Evolutionary conservation across 352 stramenopile species (phyloP).

Genomic region (Globisporangium cederbergense): DNA sequence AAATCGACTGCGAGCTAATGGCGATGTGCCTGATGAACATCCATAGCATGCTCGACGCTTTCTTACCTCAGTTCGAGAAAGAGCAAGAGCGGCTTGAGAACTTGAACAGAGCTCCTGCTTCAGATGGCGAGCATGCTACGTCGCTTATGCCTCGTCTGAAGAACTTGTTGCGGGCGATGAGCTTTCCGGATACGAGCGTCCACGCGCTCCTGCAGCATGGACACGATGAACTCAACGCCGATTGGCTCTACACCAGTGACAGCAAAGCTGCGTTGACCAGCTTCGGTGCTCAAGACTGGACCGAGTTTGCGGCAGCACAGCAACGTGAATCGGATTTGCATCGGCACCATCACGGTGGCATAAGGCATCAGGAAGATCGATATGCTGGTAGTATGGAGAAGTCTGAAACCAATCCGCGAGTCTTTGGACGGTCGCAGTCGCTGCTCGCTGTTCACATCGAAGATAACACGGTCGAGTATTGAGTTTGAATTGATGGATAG

Average conservation of each 20-base stretch:
- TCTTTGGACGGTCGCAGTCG: constrained; percentile 13
- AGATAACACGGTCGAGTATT: constrained; percentile 8
- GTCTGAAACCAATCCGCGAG: background rate
- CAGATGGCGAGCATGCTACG: constrained; percentile 1
- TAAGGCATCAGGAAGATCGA: background rate
- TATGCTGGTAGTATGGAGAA: background rate
- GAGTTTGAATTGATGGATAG: background rate
- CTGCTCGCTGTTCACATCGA: constrained; percentile 13
- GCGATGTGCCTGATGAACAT: constrained; percentile 59
- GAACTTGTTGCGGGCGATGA: constrained; percentile 35
- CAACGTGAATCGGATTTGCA: background rate
- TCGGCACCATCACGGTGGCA: background rate
- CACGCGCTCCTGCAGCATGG: constrained; percentile 27
- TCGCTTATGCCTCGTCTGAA: constrained; percentile 16
- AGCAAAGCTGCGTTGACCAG: constrained; percentile 18
- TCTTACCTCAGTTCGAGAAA: constrained; percentile 27
- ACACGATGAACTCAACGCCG: constrained; percentile 16
- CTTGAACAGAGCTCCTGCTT: constrained; percentile 10
- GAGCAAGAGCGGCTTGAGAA: constrained; percentile 14
- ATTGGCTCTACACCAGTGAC: constrained; percentile 26
- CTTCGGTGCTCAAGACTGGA: constrained; percentile 42
- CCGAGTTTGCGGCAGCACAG: constrained; percentile 14
- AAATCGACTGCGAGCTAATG: constrained; percentile 42
- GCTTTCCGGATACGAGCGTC: constrained; percentile 37
- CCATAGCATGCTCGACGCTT: constrained; percentile 51